Conservation (phyloP, 306 rosid genomes). For the Heteromeles arbutifolia region DNA sequence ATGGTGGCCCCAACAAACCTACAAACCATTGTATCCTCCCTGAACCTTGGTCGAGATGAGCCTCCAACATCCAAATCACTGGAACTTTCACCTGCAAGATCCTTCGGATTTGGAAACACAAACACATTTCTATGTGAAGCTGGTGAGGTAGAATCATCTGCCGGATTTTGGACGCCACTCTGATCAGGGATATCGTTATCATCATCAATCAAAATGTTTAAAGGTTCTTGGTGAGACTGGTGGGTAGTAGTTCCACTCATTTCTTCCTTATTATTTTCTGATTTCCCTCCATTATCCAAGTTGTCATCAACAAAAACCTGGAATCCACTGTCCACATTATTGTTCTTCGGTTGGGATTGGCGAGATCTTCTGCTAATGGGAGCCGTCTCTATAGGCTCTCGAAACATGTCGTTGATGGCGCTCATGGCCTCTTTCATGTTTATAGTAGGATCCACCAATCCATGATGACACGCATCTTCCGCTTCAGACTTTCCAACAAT, state of each 20-base stretch:
- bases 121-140: slow-evolving; percentile 39
- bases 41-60: slow-evolving; percentile 41
- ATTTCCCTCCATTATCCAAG: slow-evolving; percentile 29
- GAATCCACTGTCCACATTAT: slow-evolving; percentile 24
- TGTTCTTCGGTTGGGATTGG: slow-evolving; percentile 27
- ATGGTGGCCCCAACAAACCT: slow-evolving; percentile 91
- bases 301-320: slow-evolving; percentile 60
- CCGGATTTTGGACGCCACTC: slow-evolving; percentile 19
- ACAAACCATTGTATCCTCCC: slow-evolving; percentile 86
- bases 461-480: slow-evolving; percentile 89
- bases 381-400: slow-evolving; percentile 61
- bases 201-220: slow-evolving; percentile 69
- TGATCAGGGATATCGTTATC: slow-evolving; percentile 25
- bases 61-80: slow-evolving; percentile 31
- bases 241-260: slow-evolving; percentile 21
- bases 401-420: slow-evolving; percentile 81
- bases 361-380: slow-evolving; percentile 39
- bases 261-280: slow-evolving; percentile 10
- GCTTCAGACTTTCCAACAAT: slow-evolving; percentile 71
- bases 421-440: slow-evolving; percentile 93
- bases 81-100: slow-evolving; percentile 41
- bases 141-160: slow-evolving; percentile 38
- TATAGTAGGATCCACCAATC: slow-evolving; percentile 88
- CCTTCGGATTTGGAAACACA: slow-evolving; percentile 58
- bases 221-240: slow-evolving; percentile 41